A percentile compares a stretch with the other conserved stretches of the same genome.
Evolutionary conservation across 495 filamentous ascomycete genomes (phyloP).

Genomic region (Trichoderma erinaceum): DNA sequence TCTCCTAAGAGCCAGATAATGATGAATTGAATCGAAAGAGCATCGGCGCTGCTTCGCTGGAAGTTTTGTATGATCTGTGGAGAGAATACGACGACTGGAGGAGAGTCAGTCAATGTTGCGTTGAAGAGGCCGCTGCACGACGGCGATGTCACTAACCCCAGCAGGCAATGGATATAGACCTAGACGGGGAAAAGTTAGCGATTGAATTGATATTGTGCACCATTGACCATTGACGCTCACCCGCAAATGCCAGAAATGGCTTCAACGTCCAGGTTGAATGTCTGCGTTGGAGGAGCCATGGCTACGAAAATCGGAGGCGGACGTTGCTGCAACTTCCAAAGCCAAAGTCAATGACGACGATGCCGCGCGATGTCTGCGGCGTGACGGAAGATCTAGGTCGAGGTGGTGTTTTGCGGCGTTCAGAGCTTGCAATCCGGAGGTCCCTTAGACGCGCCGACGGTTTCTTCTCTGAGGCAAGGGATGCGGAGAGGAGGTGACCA

Average conservation of each 20-base stretch:
- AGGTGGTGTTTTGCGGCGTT: background rate
- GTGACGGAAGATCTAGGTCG: background rate
- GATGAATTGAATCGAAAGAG: slow-evolving; percentile 83
- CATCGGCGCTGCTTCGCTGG: slow-evolving; percentile 76
- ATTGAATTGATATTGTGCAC: background rate
- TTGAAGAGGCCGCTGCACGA: background rate
- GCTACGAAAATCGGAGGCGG: background rate
- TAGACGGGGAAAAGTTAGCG: slow-evolving; percentile 27
- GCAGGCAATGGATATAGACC: slow-evolving; percentile 91
- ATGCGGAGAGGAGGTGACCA: background rate
- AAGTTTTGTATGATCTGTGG: slow-evolving; percentile 97
- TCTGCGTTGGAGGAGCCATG: slow-evolving; percentile 66
- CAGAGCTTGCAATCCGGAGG: background rate
- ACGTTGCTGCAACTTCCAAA: background rate
- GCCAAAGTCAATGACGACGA: background rate
- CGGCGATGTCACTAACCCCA: slow-evolving; percentile 44
- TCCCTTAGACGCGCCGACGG: background rate
- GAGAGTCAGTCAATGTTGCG: background rate
- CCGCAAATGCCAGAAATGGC: slow-evolving; percentile 87
- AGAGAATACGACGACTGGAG: slow-evolving; percentile 79
- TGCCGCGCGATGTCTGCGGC: background rate
- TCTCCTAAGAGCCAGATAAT: slow-evolving; percentile 87
- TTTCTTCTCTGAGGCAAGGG: background rate
- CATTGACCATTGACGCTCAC: slow-evolving; percentile 35
- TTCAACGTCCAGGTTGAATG: slow-evolving; percentile 69